Conservation (phyloP, 2,329 filamentous ascomycete genomes). For the Fusarium marasasianum region DNA sequence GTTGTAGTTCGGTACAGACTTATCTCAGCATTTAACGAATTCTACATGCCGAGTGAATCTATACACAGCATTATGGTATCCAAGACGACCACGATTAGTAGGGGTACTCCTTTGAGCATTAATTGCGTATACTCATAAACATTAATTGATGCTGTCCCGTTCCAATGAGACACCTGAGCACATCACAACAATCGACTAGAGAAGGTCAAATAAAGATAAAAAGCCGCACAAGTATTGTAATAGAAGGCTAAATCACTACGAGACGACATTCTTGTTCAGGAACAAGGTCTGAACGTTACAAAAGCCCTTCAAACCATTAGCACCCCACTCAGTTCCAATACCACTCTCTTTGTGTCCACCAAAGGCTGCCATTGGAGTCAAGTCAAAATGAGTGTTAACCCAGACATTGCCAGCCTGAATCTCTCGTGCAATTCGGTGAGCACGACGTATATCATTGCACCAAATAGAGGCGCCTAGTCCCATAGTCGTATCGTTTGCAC, state of each 20-base stretch:
- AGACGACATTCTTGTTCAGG: constrained; percentile 19
- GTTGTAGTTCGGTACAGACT: rapidly evolving
- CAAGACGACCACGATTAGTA: rapidly evolving
- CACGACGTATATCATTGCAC: constrained; percentile 43
- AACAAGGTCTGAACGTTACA: constrained; percentile 39
- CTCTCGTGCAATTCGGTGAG: constrained; percentile 59
- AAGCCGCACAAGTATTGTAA: rapidly evolving
- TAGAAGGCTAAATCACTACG: background rate
- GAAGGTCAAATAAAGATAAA: rapidly evolving
- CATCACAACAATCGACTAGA: background rate
- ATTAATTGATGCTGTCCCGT: rapidly evolving
- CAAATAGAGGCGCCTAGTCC: constrained; percentile 68
- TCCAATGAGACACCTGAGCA: rapidly evolving
- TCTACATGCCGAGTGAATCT: rapidly evolving
- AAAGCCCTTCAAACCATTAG: constrained; percentile 50
- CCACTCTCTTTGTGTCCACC: constrained; percentile 57
- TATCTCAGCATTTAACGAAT: rapidly evolving
- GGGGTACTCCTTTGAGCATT: no score
- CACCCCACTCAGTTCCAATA: constrained; percentile 53
- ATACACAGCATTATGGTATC: rapidly evolving
- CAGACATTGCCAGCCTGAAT: constrained; percentile 68
- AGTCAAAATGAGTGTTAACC: constrained; percentile 66
- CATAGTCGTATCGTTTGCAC: constrained; percentile 63
- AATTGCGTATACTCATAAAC: no score
- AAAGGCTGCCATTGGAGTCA: constrained; percentile 48